Conservation (phyloP, 306 rosid genomes). For the Trifolium fragiferum region DNA sequence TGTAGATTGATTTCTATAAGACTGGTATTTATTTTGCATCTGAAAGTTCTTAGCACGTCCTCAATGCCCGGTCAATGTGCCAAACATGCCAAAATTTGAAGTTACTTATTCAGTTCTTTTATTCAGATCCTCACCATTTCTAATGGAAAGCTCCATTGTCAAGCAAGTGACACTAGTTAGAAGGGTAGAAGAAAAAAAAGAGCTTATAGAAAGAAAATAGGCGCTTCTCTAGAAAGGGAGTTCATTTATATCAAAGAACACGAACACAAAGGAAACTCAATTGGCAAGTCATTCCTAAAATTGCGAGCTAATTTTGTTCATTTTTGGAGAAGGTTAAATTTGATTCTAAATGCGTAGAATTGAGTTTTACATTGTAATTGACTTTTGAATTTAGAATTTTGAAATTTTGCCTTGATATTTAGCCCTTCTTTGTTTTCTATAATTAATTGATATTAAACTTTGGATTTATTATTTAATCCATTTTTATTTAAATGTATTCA, state of each 20-base stretch:
- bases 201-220: too few relatives aligned
- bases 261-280: not conserved
- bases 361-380: too few relatives aligned
- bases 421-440: too few relatives aligned
- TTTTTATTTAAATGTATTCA: too few relatives aligned
- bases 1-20: not conserved
- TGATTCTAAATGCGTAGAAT: too few relatives aligned
- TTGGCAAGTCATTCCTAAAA: not conserved
- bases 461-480: too few relatives aligned
- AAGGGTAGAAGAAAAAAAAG: too few relatives aligned
- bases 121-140: not conserved
- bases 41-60: not conserved
- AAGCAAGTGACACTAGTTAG: too few relatives aligned
- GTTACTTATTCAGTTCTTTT: not conserved
- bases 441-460: too few relatives aligned
- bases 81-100: not conserved
- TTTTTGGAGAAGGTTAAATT: not conserved
- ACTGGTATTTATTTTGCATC: slow-evolving; percentile 20
- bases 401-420: too few relatives aligned
- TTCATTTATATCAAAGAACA: not conserved
- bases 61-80: slow-evolving; percentile 12
- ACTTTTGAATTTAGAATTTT: too few relatives aligned
- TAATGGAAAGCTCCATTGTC: not conserved
- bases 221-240: too few relatives aligned
- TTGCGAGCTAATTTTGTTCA: not conserved